These are phyloP conservation scores for Globisporangium uncinulatum DNA, from an alignment of 352 stramenopile genomes.

Conservation along the genomic window DNA sequence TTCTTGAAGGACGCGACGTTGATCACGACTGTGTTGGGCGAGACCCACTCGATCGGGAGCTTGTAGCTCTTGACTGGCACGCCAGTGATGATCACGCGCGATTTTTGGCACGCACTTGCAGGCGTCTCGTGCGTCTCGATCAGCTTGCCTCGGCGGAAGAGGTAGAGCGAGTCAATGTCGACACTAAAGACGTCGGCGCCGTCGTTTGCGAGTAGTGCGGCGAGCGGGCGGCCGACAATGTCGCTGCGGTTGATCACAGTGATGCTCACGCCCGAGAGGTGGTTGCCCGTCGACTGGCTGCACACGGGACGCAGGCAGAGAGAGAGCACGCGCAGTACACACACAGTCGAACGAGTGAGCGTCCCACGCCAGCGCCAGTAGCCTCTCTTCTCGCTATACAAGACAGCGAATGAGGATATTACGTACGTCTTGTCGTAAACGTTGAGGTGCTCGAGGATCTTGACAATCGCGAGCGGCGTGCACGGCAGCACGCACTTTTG, in stretches of 20 bases:
- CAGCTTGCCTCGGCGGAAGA: constrained; percentile 91
- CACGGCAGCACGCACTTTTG: constrained; percentile 97
- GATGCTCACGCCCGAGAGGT: constrained; percentile 83
- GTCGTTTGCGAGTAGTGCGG: constrained; percentile 94
- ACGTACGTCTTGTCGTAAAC: constrained; percentile 74
- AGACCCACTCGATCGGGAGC: constrained; percentile 90
- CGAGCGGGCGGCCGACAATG: constrained; percentile 93
- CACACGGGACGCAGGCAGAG: too few species aligned
- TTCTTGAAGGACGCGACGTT: constrained; percentile 97
- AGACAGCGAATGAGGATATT: neutral
- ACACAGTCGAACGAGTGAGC: too few species aligned
- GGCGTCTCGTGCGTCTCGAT: constrained; percentile 80
- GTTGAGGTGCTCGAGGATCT: constrained; percentile 91
- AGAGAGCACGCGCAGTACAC: too few species aligned
- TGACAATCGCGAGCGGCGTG: constrained; percentile 94
- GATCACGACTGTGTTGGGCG: constrained; percentile 89
- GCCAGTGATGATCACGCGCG: constrained; percentile 92
- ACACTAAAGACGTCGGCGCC: constrained; percentile 94
- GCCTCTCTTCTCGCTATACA: neutral
- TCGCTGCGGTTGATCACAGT: constrained; percentile 98
- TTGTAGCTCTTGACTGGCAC: constrained; percentile 94
- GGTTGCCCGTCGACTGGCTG: constrained; percentile 40
- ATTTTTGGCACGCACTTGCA: constrained; percentile 85
- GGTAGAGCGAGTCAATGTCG: constrained; percentile 95
- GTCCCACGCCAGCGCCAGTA: too few species aligned